Base-by-base conservation (phyloP, 805 yeast genomes). In the Wickerhamiella australiensis region DNA sequence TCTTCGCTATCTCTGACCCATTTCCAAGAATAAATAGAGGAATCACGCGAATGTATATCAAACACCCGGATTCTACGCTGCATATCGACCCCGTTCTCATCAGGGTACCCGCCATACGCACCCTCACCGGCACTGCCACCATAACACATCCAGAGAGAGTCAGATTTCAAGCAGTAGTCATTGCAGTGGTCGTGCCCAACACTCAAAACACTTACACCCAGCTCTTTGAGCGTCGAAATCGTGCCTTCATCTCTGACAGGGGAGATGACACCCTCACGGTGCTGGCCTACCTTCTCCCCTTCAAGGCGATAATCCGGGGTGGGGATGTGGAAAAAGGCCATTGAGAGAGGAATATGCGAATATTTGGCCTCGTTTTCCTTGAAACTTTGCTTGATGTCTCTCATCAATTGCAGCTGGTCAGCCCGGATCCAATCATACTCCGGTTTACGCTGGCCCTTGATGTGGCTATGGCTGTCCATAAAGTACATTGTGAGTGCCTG, bases 151-250 rank as follows among this genome's bases (percentile, higher is more conserved):
- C 95, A 85, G 27, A 82, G 65, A 40, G 61, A 55, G 29, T 54
- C 54, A 20, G 68, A 82, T 47, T 72, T 65, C 52, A 85, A 65
- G 65, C 98, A 92, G 62, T 76, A 92, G 61, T 92, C 97, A 64
- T 92, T 92, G 57, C 86, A 84, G 63, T 92, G 98, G 60, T 92
- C 98, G 63, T 92, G 98, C 0, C 98, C 98, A 13, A 85, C 94
- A 49, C 82, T 71, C 0, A 79, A 76, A 0, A 85, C 85, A 26
- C 75, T 68, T 1, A 92, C 87, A 0, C 90, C 94, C 7, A 84
- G 54, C n/a, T 73, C 67, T 5, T 72, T 71, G 22, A 92, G 67
- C 0, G 75, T 66, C 6, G 72, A 66, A 47, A 86, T 68, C 47
- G 82, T 82, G 7, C 83, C 82, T 0, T 86, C 68, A 61, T 88